Evolutionary conservation across 169 alveolate species (phyloP), one percentile per base, ranked within the genome.

Genomic region (Theileria luwenshuni): DNA sequence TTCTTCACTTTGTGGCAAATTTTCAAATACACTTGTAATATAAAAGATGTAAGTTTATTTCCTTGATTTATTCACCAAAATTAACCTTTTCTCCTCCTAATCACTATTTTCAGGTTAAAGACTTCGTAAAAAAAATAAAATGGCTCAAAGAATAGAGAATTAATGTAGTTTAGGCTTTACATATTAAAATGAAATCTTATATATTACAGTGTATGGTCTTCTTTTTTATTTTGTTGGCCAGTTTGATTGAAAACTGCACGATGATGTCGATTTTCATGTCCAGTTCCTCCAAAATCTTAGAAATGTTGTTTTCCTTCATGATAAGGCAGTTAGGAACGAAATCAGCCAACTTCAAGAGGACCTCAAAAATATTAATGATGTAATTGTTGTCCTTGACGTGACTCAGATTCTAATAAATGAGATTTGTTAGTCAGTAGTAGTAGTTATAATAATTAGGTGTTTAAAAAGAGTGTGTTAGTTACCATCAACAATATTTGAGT

Each of bases 21-120:
- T 58, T 54, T 81, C 74, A 72, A 81, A 70, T 81, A 81, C 49
- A 48, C 52, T 68, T 81, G 89, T 54, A 27, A 67, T 28, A 38
- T 81, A 43, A 41, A 59, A 5, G 47, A 77, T 43, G 89, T 81
- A 68, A 47, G 80, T 54, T 7, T 5, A 10, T 33, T 0, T 49
- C 7, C 3, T 7, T 10, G 45, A n/a, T n/a, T 38, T 7, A 38
- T 38, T 38, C 5, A 10, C 45, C 45, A 7, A 10, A 49, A 49
- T 49, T 5, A 49, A 49, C 28, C 3, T 23, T 49, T 10, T 49
- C 15, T 43, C 15, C 15, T 43, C 51, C 12, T 15, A 43, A 43
- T 43, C 15, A 13, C 35, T 15, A 30, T 6, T 8, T 30, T 25
- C 62, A 79, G 86, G 23, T 71, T 17, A 67, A 79, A 23, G 77